phyloP scores from a whole-genome alignment of 1,284 basidiomycete species.

The Termitomyces sp. region DNA sequence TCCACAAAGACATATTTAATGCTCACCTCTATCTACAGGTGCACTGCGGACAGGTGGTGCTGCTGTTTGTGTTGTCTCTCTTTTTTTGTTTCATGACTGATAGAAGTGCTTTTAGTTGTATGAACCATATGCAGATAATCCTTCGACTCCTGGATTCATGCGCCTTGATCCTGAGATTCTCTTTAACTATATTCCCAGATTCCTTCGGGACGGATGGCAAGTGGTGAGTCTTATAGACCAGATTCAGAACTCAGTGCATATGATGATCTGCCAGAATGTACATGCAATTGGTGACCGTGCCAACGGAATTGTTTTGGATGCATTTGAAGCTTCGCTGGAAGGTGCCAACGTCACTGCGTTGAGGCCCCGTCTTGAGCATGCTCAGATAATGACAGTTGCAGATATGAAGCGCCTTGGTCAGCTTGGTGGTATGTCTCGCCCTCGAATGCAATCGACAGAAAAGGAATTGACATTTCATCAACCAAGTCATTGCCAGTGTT shows the following conservation, averaged over 20 bases:
- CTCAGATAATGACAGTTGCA: conserved; percentile 71
- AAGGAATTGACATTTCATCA: neutral
- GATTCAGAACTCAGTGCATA: conserved; percentile 2
- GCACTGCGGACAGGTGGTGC: conserved; percentile 88
- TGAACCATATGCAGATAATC: conserved; percentile 80
- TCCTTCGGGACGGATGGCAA: conserved; percentile 75
- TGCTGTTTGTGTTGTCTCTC: conserved; percentile 53
- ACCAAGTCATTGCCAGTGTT: conserved; percentile 67
- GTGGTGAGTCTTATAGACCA: conserved; percentile 51
- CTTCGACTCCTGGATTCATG: conserved; percentile 73
- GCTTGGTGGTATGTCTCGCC: conserved; percentile 57
- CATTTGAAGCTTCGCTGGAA: conserved; percentile 66
- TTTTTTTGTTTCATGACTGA: conserved; percentile 1
- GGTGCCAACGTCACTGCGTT: conserved; percentile 57
- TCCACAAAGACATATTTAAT: conserved; percentile 7
- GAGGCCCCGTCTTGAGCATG: conserved; percentile 84
- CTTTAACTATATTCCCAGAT: conserved; percentile 59
- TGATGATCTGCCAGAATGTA: conserved; percentile 54
- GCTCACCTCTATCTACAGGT: conserved; percentile 38
- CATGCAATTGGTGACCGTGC: conserved; percentile 92
- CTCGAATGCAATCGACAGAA: neutral
- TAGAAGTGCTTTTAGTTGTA: conserved; percentile 42
- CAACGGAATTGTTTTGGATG: conserved; percentile 79
- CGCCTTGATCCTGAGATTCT: conserved; percentile 63
- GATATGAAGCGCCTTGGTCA: conserved; percentile 74